Evolutionary conservation across 768 basidiomycete species (phyloP).

Genomic region (Auricularia auricula-judae): DNA sequence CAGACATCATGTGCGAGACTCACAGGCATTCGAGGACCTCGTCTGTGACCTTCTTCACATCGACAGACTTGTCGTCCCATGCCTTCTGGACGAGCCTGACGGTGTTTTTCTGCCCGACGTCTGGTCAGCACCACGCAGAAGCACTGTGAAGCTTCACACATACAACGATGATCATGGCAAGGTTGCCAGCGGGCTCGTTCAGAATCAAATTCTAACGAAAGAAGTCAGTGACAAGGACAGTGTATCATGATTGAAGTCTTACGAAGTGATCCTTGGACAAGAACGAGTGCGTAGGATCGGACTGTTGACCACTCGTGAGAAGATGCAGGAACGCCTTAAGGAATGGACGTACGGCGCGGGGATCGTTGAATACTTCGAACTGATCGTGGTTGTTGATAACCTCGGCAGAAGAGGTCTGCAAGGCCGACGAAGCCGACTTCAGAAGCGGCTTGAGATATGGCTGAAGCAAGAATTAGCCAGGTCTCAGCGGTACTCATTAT

Average conservation of each 20-base stretch:
- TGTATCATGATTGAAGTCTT: conserved; percentile 1
- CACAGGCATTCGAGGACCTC: conserved; percentile 60
- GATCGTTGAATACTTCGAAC: conserved; percentile 78
- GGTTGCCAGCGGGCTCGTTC: conserved; percentile 71
- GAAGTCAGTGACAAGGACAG: conserved; percentile 8
- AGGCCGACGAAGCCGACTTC: conserved; percentile 51
- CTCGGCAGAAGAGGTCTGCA: conserved; percentile 55
- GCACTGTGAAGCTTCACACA: conserved; percentile 12
- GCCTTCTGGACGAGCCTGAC: conserved; percentile 64
- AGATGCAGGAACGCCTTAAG: conserved; percentile 2
- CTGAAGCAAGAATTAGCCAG: conserved; percentile 19
- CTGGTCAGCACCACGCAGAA: background rate
- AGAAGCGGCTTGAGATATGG: conserved; percentile 75
- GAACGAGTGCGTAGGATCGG: conserved; percentile 83
- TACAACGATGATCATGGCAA: conserved; percentile 62
- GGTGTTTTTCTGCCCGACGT: conserved; percentile 41
- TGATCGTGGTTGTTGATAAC: conserved; percentile 77
- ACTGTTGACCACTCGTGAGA: conserved; percentile 28
- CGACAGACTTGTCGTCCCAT: conserved; percentile 63
- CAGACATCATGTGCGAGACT: conserved; percentile 13
- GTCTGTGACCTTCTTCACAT: conserved; percentile 45
- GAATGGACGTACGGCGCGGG: conserved; percentile 45
- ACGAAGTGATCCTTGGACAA: conserved; percentile 85
- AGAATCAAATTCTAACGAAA: conserved; percentile 55
- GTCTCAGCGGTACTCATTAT: background rate